Base-by-base conservation (phyloP, 768 basidiomycete genomes). In the Fomitopsis pulvina region DNA sequence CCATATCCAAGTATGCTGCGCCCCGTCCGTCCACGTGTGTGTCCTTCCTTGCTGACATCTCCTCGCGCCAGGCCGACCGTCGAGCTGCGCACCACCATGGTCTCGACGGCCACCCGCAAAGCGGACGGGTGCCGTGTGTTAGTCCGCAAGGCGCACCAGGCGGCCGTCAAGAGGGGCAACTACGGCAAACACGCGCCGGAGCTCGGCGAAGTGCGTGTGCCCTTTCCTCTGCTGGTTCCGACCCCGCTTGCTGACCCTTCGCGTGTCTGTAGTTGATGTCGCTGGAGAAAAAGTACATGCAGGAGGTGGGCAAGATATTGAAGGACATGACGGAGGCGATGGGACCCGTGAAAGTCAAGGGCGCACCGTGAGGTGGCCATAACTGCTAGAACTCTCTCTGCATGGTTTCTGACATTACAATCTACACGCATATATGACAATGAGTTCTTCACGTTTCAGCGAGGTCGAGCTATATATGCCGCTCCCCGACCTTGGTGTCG, bases 81-180 rank as follows among this genome's bases (percentile, higher is more conserved):
- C 4, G 88, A 91, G 39, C 77, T 83, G 0, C 77, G 85, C 12
- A 71, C 70, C 20, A 74, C 76, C 1, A 65, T 87, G 11, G 76
- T 78, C 45, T 69, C 73, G 0, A 69, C 68, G 9, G 81, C 84
- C 0, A 72, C 75, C 30, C 79, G 80, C 22, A 77, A 81, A 60
- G 80, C 86, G 1, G 90, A 92, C 63, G 87, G 88, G 11, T 74
- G 80, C 2, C 84, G 87, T 9, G 74, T 81, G 14, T 87, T 87
- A 53, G 73, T 92, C 18, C 83, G 90, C 38, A 83, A 83, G 55
- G 75, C 77, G n/a, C 81, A 83, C 50, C 76, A 82, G 45, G 66
- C 75, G 0, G 80, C 81, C 57, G 48, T 86, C 27, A 90, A 88
- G 62, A 79, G 77, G 43, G 81, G 83, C 29, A 81, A 80, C 58